Percentiles rank a stretch among this genome's conserved stretches.
Conservation (phyloP, 306 rosid species). For the Acacia acuminata region DNA sequence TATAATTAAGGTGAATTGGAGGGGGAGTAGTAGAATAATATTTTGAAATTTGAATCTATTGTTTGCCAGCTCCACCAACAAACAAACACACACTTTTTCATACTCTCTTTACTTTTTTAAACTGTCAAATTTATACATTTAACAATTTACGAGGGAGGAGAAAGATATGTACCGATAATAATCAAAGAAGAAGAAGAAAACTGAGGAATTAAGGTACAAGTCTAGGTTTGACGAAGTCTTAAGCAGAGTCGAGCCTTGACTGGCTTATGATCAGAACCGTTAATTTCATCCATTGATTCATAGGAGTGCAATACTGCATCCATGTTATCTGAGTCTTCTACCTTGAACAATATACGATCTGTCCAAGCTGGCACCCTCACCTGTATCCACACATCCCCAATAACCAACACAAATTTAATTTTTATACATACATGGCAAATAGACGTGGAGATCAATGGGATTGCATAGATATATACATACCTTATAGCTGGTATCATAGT, state of each 20-base stretch:
- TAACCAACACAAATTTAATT: neutral
- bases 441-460: neutral
- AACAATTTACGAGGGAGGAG: slow-evolving; percentile 1
- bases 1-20: no score
- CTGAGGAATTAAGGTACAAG: neutral
- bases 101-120: neutral
- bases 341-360: slow-evolving; percentile 66
- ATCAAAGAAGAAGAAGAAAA: neutral
- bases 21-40: no score
- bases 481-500: slow-evolving; percentile 81
- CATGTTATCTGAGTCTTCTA: slow-evolving; percentile 40
- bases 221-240: slow-evolving; percentile 27
- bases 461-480: slow-evolving; percentile 22
- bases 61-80: slow-evolving; percentile 6
- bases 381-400: slow-evolving; percentile 15
- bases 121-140: neutral
- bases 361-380: slow-evolving; percentile 83
- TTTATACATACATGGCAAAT: neutral
- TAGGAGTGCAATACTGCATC: slow-evolving; percentile 54
- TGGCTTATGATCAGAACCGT: slow-evolving; percentile 76
- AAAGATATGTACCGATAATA: neutral
- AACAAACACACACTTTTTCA: slow-evolving; percentile 5
- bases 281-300: slow-evolving; percentile 59
- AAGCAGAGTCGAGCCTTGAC: slow-evolving; percentile 70
- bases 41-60: neutral